phyloP scores from a whole-genome alignment of 257 asterid genomes.

The Primulina eburnea region DNA sequence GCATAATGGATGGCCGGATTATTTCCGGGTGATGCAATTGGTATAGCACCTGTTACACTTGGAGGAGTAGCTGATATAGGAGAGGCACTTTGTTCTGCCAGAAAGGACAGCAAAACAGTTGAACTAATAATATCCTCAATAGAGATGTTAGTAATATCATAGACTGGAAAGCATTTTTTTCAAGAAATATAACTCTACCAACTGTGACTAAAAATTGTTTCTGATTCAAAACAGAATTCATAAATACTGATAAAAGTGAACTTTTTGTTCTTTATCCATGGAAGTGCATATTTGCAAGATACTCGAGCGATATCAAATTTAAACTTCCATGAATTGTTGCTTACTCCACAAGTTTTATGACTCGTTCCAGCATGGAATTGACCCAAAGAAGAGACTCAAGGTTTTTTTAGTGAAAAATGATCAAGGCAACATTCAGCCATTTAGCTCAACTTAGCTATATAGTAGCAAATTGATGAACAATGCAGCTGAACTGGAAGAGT shows the following conservation, averaged over 20 bases:
- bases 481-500: neutral
- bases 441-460: neutral
- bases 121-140: slow-evolving; percentile 10
- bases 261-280: neutral
- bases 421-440: slow-evolving; percentile 3
- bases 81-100: slow-evolving; percentile 46
- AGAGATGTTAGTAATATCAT: neutral
- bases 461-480: neutral
- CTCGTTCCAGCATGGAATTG: neutral
- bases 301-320: slow-evolving; percentile 2
- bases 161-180: neutral
- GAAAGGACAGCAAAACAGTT: slow-evolving; percentile 13
- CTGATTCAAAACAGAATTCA: neutral
- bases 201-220: neutral
- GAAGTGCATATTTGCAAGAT: slow-evolving; percentile 5
- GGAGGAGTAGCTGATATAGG: slow-evolving; percentile 51
- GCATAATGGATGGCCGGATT: slow-evolving; percentile 30
- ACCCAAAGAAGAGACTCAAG: neutral
- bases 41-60: slow-evolving; percentile 42
- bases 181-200: neutral
- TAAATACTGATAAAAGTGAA: neutral
- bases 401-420: neutral
- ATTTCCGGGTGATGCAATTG: slow-evolving; percentile 47
- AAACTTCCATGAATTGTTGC: neutral
- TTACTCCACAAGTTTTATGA: neutral